Evolutionary conservation across 2,329 filamentous ascomycete genomes (phyloP), one percentile per base, ranked within the genome.

Genomic region (Aspergillus vadensis): DNA sequence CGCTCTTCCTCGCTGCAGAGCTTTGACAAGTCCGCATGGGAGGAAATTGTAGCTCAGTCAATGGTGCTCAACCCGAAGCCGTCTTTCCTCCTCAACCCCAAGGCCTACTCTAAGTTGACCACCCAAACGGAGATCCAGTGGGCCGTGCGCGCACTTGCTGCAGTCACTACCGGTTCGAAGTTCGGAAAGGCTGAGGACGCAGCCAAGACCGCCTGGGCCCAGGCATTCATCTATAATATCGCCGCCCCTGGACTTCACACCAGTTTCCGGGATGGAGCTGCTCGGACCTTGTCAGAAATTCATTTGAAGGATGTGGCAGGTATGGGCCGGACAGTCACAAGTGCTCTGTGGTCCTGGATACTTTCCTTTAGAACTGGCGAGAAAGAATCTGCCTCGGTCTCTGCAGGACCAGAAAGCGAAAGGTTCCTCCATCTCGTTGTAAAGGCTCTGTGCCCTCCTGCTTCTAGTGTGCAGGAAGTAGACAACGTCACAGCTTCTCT

Each of bases 81-180:
- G 14, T 96, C 94, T 0, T 95, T 96, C 74, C 80, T 98, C 19
- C 82, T 98, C 5, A 97, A 91, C 69, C 85, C 90, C 36, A 89
- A 91, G 63, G 86, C 97, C 5, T 98, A 95, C 76, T 88, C 88
- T 39, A 97, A 97, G 72, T 71, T 97, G 23, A 82, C 84, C 2
- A 78, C 82, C 0, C 87, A 89, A 58, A 90, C 93, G 56, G 95
- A 99, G 69, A 80, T 92, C 19, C 81, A 80, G 57, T 97, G 95
- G 91, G 84, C 91, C 55, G 80, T 88, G 44, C 85, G 87, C 65
- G 89, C 92, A 30, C 80, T 98, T 52, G 79, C 84, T 15, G 84
- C 87, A 25, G 78, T 89, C 15, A 83, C 87, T 15, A 73, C 81
- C 15, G 80, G 82, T 17, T 74, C 92, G 3, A 77, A 79, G 12